Conservation (phyloP, 768 basidiomycete species). For the Fomitopsis pulvina region DNA sequence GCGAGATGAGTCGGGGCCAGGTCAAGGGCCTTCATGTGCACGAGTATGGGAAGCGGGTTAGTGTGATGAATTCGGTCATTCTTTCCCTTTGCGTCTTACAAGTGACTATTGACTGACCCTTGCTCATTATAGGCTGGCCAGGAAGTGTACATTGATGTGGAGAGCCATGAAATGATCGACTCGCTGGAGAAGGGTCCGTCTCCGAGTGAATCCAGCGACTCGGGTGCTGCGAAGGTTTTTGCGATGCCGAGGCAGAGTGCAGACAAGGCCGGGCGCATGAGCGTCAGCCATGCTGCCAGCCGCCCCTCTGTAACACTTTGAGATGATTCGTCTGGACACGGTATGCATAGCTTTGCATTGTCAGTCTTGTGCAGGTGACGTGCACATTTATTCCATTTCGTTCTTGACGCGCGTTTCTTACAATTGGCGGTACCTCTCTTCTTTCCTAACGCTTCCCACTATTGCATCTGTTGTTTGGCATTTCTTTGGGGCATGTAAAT, state of each 20-base stretch:
- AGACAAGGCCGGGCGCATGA: slow-evolving; percentile 1
- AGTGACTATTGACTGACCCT: not conserved
- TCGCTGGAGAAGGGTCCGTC: slow-evolving; percentile 4
- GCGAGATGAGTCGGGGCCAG: slow-evolving; percentile 8
- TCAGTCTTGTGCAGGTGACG: too few relatives aligned
- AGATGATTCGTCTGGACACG: not conserved
- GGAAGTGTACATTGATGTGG: slow-evolving; percentile 24
- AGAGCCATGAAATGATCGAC: slow-evolving; percentile 27
- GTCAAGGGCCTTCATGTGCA: slow-evolving; percentile 8
- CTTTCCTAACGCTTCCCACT: too few relatives aligned
- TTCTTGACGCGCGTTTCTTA: too few relatives aligned
- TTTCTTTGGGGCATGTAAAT: too few relatives aligned
- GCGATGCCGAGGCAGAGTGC: not conserved
- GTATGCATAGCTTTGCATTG: too few relatives aligned
- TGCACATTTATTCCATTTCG: too few relatives aligned
- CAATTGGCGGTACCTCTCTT: too few relatives aligned
- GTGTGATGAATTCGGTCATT: slow-evolving; percentile 10
- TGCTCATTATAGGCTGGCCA: slow-evolving; percentile 5
- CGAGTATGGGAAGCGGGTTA: slow-evolving; percentile 11
- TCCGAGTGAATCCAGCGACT: not conserved
- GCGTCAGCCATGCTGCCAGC: not conserved
- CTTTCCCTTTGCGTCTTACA: not conserved
- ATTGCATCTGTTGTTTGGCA: too few relatives aligned
- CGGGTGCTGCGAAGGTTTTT: not conserved
- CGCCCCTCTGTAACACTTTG: not conserved